Conservation (phyloP, 768 basidiomycete genomes). For the Termitomyces eurrhizus region DNA sequence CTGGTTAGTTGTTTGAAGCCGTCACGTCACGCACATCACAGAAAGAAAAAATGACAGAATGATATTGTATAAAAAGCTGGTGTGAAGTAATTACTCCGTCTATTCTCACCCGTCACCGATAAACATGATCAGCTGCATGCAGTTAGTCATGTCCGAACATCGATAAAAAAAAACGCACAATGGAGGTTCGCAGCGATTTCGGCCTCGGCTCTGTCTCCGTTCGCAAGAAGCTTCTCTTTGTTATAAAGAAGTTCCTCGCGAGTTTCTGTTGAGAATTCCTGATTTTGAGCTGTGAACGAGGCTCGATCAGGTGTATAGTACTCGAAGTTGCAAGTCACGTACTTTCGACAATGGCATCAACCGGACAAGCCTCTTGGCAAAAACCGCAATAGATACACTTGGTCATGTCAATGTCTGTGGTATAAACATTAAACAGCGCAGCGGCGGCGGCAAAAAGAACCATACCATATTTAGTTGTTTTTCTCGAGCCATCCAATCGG, state of each 20-base stretch:
- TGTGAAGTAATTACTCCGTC: constrained; percentile 16
- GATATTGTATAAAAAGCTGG: constrained; percentile 17
- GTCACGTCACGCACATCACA: constrained; percentile 17
- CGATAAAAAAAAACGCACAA: constrained; percentile 38
- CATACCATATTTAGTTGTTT: constrained; percentile 94
- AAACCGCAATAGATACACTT: constrained; percentile 99
- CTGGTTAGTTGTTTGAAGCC: not conserved
- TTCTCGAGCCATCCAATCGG: constrained; percentile 89
- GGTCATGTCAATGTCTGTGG: constrained; percentile 96
- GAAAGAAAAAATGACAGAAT: constrained; percentile 1
- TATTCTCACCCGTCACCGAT: constrained; percentile 48
- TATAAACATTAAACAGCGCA: constrained; percentile 2
- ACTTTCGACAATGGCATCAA: constrained; percentile 99
- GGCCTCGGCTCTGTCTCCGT: constrained; percentile 94
- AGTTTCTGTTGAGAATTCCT: constrained; percentile 96
- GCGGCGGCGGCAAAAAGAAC: constrained; percentile 14
- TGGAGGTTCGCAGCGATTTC: constrained; percentile 95
- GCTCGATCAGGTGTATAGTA: constrained; percentile 1
- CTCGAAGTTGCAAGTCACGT: constrained; percentile 25
- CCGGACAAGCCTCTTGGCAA: constrained; percentile 99
- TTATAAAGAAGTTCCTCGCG: constrained; percentile 98
- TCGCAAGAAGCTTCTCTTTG: constrained; percentile 97
- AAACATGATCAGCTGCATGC: constrained; percentile 76
- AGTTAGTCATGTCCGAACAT: constrained; percentile 18
- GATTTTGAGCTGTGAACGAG: constrained; percentile 75